These are phyloP conservation scores for Trametes coccinea DNA, from an alignment of 768 basidiomycete species.

Conservation along the genomic window DNA sequence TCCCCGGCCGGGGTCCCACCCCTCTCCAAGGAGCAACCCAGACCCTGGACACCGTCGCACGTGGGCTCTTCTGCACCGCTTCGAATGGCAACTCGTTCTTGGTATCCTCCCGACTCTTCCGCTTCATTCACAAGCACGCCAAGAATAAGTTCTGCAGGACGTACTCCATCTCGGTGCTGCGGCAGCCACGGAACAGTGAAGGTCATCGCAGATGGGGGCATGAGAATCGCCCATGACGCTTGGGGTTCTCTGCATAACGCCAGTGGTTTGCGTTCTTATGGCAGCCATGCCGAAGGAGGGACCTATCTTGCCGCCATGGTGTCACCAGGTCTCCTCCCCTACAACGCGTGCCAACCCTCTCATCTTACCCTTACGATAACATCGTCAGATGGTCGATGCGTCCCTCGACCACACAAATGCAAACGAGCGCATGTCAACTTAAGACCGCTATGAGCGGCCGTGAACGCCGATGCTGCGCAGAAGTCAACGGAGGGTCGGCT, in stretches of 20 bases:
- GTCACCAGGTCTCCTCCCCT: conserved; percentile 12
- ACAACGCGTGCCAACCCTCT: background rate
- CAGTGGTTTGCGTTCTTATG: background rate
- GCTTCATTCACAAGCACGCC: conserved; percentile 5
- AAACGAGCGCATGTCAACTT: background rate
- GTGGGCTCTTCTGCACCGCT: conserved; percentile 12
- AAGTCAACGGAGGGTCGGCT: no score
- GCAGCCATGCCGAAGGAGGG: background rate
- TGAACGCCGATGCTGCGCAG: no score
- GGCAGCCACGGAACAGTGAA: no score
- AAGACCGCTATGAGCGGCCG: no score
- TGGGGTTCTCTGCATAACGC: background rate
- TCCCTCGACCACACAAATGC: background rate
- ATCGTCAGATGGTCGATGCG: background rate
- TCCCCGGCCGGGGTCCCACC: conserved; percentile 1
- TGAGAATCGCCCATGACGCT: no score
- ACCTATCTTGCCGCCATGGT: background rate
- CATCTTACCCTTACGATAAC: background rate
- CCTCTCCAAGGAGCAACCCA: background rate
- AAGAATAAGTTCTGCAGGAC: background rate
- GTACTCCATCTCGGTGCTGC: background rate
- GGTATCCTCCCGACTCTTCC: background rate
- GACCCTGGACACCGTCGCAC: conserved; percentile 14
- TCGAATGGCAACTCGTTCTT: conserved; percentile 11
- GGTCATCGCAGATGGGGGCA: no score